phyloP scores from a whole-genome alignment of 2,329 filamentous ascomycete genomes.

The Aspergillus bombycis region DNA sequence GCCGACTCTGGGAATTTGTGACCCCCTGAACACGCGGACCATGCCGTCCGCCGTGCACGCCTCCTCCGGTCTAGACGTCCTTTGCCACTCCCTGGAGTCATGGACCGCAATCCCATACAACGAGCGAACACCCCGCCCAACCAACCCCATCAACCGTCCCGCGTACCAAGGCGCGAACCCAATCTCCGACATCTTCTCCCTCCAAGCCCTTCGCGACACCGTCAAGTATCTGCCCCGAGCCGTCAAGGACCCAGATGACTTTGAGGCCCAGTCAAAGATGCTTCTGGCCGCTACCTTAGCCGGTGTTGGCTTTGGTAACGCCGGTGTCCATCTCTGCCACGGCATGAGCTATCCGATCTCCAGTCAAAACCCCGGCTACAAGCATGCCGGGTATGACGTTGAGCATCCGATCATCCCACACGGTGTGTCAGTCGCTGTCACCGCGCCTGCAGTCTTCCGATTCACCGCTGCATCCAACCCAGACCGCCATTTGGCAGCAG shows the following conservation, averaged over 20 bases:
- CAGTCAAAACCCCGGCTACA: slow-evolving; percentile 89
- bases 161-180: slow-evolving; percentile 98
- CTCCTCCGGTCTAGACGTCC: slow-evolving; percentile 86
- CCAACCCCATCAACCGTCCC: slow-evolving; percentile 86
- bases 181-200: slow-evolving; percentile 94
- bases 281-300: slow-evolving; percentile 90
- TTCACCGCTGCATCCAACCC: slow-evolving; percentile 93
- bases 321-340: slow-evolving; percentile 86
- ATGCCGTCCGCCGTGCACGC: slow-evolving; percentile 96
- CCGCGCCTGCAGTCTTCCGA: slow-evolving; percentile 88
- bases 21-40: slow-evolving; percentile 86
- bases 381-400: slow-evolving; percentile 83
- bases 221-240: slow-evolving; percentile 91
- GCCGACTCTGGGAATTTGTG: slow-evolving; percentile 86
- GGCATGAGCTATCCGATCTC: slow-evolving; percentile 98
- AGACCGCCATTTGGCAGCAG: slow-evolving; percentile 84
- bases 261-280: slow-evolving; percentile 94
- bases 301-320: slow-evolving; percentile 95
- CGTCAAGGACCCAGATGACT: slow-evolving; percentile 83
- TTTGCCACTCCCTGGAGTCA: slow-evolving; percentile 93
- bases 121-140: slow-evolving; percentile 79
- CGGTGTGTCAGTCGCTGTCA: slow-evolving; percentile 92
- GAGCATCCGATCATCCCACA: slow-evolving; percentile 83
- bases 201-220: slow-evolving; percentile 79
- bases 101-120: slow-evolving; percentile 97